Evolutionary conservation across 176 grass and related monocot genomes (phyloP), one percentile per base, ranked within the genome.

Genomic region (Zizania latifolia): DNA sequence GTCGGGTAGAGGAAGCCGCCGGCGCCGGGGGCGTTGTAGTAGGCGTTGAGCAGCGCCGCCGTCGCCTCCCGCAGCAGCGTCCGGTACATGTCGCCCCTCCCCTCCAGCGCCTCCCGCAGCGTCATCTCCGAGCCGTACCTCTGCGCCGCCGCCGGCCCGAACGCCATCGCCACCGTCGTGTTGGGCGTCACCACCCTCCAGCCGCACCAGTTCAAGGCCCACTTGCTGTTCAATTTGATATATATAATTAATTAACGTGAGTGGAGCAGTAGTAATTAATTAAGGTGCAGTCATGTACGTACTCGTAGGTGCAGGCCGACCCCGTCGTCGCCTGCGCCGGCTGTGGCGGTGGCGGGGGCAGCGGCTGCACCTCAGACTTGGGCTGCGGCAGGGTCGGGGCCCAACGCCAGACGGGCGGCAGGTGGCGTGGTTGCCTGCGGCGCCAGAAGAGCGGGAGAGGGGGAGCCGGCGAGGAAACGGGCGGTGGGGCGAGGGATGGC

Each of bases 31-130:
- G 83, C 50, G 78, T 85, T 91, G 75, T 93, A 81, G 85, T 90
- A 93, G 14, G 93, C 92, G 75, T 97, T 93, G 23, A 97, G 82
- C 29, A 97, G 85, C 51, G 87, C 84, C 17, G 93, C 78, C 5
- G 90, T 97, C 1, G 81, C 90, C 85, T 97, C 93, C 44, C 93
- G 81, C 36, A 97, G 90, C 75, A 97, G 85, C 16, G 93, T 93
- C 1, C 76, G 38, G 77, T 93, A 97, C 2, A 81, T 19, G 76
- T 97, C 90, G 2, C 88, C 87, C 32, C 83, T 81, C 6, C 93
- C 88, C 5, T 82, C 77, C 34, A 93, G 85, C 0, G 81, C 85
- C 9, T 91, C 83, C 27, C 74, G 85, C 71, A 91, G 75, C 44
- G 88, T 97, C 74, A 91, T 72, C 10, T 91, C 81, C 16, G 58